These are phyloP conservation scores for Ustilago lituana DNA, from an alignment of 1,284 basidiomycete genomes.

Conservation along the genomic window DNA sequence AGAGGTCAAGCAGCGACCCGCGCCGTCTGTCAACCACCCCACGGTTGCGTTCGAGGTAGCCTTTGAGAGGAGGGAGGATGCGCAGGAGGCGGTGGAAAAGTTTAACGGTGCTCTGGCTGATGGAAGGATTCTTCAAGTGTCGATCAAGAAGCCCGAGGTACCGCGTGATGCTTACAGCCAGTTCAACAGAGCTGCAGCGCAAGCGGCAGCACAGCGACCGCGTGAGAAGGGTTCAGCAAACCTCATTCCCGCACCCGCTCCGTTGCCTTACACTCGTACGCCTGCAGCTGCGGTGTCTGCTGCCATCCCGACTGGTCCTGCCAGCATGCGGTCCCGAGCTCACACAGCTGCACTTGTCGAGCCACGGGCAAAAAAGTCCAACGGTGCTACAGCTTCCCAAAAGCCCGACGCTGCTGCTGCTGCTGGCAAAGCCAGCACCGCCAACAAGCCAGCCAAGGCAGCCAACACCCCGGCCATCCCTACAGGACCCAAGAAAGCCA, in stretches of 20 bases:
- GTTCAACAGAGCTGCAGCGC: slow-evolving; percentile 35
- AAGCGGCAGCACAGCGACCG: slow-evolving; percentile 41
- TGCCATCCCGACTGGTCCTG: slow-evolving; percentile 43
- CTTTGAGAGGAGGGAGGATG: slow-evolving; percentile 51
- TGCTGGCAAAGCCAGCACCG: neutral
- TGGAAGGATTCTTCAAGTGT: slow-evolving; percentile 59
- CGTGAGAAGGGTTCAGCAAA: slow-evolving; percentile 24
- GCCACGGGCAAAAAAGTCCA: slow-evolving; percentile 35
- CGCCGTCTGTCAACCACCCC: slow-evolving; percentile 52
- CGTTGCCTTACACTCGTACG: slow-evolving; percentile 34
- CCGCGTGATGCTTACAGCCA: slow-evolving; percentile 36
- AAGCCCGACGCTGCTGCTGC: neutral
- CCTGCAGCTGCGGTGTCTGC: slow-evolving; percentile 36
- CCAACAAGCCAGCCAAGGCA: slow-evolving; percentile 12
- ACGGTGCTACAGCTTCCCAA: neutral
- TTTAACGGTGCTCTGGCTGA: slow-evolving; percentile 64
- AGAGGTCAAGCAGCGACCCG: slow-evolving; percentile 52
- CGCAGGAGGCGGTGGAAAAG: slow-evolving; percentile 53
- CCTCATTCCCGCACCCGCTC: slow-evolving; percentile 39
- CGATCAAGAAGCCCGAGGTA: slow-evolving; percentile 45
- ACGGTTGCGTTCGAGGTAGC: slow-evolving; percentile 60
- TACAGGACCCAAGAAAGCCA: slow-evolving; percentile 7
- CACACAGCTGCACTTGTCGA: slow-evolving; percentile 28
- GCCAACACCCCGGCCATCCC: slow-evolving; percentile 5
- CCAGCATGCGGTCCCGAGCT: slow-evolving; percentile 35